Base-by-base conservation (phyloP, 352 stramenopile genomes). In the Elongisporangium undulatum region DNA sequence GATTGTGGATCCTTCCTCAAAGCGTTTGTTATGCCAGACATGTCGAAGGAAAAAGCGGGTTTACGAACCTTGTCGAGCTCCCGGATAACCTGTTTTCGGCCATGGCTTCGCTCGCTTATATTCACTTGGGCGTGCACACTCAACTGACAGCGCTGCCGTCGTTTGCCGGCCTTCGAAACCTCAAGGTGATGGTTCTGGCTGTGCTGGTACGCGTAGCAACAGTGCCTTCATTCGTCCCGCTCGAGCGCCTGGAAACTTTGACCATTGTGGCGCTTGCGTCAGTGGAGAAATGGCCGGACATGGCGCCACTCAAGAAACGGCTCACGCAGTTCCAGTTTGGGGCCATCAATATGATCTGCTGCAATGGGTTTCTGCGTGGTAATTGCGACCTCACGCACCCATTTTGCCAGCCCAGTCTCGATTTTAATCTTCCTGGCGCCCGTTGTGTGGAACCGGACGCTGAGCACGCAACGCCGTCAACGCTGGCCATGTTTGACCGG, bases 51-150 rank as follows among this genome's bases (percentile, higher is more conserved):
- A n/a, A n/a, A n/a, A n/a, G n/a, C n/a, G n/a, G n/a, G n/a, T n/a
- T n/a, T n/a, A n/a, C n/a, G n/a, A 49, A 26, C 29, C 23, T 54
- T 21, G 55, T 60, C 6, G 4, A 53, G 21, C 17, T 60, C 12
- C 55, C 55, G 12, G 15, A 53, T 0, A 48, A 60, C 49, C 0
- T 60, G 16, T 60, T 60, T 24, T 39, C 45, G 4, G 29, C 23
- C 4, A 60, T 60, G 55, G 53, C 55, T 21, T 60, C 55, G 3
- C 55, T 60, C 20, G 50, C 50, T 21, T 60, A 60, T 24, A 24
- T 60, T n/a, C 55, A 60, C 8, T 48, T 60, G 0, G 55, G 55
- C 17, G 45, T n/a, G 3, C 45, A 55, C 17, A 15, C 55, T 9
- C 20, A 49, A 19, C 29, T 60, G 23, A 16, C 26, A 23, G n/a